These are phyloP conservation scores for Sarocladium kiliense DNA, from an alignment of 2,329 filamentous ascomycete species.

Conservation along the genomic window DNA sequence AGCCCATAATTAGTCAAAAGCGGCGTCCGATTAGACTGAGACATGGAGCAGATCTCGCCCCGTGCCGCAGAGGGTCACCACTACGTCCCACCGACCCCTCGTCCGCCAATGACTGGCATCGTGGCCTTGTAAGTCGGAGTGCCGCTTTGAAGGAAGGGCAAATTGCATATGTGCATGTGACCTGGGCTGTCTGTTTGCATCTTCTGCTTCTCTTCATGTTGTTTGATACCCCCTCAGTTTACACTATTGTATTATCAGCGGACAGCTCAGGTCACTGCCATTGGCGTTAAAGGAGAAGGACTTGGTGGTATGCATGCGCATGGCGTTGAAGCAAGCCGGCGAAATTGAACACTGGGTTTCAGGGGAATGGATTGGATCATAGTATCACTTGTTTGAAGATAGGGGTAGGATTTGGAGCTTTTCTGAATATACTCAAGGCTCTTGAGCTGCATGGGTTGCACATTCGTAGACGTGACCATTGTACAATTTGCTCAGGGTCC, in stretches of 20 bases:
- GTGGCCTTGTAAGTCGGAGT: no score
- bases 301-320: background rate
- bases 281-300: background rate
- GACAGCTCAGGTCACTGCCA: background rate
- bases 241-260: background rate
- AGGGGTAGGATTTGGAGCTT: no score
- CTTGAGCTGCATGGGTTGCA: no score
- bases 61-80: no score
- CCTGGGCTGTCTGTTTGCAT: constrained; percentile 8
- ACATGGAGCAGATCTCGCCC: constrained; percentile 13
- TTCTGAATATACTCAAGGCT: background rate
- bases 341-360: background rate
- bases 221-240: constrained; percentile 22
- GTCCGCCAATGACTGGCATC: no score
- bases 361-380: background rate
- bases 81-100: no score
- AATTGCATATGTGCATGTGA: background rate
- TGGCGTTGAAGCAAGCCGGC: background rate
- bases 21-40: constrained; percentile 6
- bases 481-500: no score
- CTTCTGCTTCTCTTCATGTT: constrained; percentile 20
- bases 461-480: no score
- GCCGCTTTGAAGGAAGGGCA: no score
- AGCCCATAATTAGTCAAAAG: background rate
- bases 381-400: no score